Conservation (phyloP, 495 filamentous ascomycete genomes). For the Amorphotheca resinae region DNA sequence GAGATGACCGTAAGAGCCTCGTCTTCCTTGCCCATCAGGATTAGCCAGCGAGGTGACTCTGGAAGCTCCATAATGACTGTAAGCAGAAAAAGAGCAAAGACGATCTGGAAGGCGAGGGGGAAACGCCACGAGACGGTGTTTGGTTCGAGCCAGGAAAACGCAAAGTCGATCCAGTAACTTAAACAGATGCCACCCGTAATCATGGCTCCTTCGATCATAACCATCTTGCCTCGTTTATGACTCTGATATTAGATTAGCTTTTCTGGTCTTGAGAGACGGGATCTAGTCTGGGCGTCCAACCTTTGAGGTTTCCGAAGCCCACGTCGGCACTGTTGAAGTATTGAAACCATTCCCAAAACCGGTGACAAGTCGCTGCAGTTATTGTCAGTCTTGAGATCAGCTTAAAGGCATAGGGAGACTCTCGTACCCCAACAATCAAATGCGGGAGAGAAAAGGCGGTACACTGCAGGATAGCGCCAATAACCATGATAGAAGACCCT, state of each 20-base stretch:
- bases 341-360: slow-evolving; percentile 59
- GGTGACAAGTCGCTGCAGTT: slow-evolving; percentile 54
- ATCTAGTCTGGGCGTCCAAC: slow-evolving; percentile 34
- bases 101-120: slow-evolving; percentile 59
- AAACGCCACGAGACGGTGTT: slow-evolving; percentile 60
- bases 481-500: slow-evolving; percentile 55
- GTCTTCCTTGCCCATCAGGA: slow-evolving; percentile 53
- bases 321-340: slow-evolving; percentile 58
- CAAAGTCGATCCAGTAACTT: slow-evolving; percentile 68
- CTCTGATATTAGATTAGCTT: not conserved
- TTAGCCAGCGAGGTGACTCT: slow-evolving; percentile 61
- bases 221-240: slow-evolving; percentile 51
- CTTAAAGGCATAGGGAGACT: too few species aligned
- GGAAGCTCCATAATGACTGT: slow-evolving; percentile 50
- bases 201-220: slow-evolving; percentile 67
- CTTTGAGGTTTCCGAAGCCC: slow-evolving; percentile 69
- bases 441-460: slow-evolving; percentile 47
- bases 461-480: slow-evolving; percentile 55
- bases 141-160: slow-evolving; percentile 50
- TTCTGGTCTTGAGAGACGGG: not conserved
- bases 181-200: slow-evolving; percentile 62
- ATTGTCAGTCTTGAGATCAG: too few species aligned
- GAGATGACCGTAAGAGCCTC: slow-evolving; percentile 52
- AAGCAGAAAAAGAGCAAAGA: slow-evolving; percentile 51
- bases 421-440: slow-evolving; percentile 51